These are phyloP conservation scores for Cocos nucifera DNA, from an alignment of 176 grass and related monocot species.

Conservation along the genomic window DNA sequence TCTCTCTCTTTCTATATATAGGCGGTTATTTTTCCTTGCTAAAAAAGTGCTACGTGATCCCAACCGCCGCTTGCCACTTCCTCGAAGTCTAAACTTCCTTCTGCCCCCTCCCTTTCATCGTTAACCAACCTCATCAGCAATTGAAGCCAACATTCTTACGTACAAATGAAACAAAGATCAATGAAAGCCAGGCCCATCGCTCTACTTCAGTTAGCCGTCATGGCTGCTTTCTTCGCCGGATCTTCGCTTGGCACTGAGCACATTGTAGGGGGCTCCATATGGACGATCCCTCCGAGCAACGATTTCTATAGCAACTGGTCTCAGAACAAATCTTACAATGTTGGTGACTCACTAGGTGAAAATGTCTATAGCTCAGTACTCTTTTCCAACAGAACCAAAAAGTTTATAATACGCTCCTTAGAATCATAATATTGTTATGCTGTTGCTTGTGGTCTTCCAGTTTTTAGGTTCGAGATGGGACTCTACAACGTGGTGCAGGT, in stretches of 20 bases:
- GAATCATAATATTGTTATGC: not conserved
- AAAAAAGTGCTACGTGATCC: too few species aligned
- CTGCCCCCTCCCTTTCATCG: too few species aligned
- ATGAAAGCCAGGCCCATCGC: too few species aligned
- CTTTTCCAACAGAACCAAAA: not conserved
- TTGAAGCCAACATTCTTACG: too few species aligned
- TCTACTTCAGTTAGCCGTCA: not conserved
- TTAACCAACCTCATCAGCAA: too few species aligned
- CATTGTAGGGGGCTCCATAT: constrained; percentile 37
- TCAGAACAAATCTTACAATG: constrained; percentile 23
- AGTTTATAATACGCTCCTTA: not conserved
- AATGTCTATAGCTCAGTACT: not conserved
- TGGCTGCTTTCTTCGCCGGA: not conserved
- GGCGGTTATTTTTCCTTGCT: too few species aligned
- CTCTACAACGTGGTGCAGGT: constrained; percentile 55
- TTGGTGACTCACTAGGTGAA: constrained; percentile 31
- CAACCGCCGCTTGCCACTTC: too few species aligned
- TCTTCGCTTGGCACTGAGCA: constrained; percentile 4
- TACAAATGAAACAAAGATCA: too few species aligned
- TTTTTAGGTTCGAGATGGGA: constrained; percentile 44
- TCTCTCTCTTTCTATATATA: too few species aligned
- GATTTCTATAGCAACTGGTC: constrained; percentile 35
- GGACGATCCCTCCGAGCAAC: constrained; percentile 37
- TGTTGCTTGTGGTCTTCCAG: not conserved
- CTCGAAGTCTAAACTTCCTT: too few species aligned